Evolutionary conservation across 2,329 filamentous ascomycete genomes (phyloP), one percentile per base, ranked within the genome.

Genomic region (Chaetomiaceae sp.): DNA sequence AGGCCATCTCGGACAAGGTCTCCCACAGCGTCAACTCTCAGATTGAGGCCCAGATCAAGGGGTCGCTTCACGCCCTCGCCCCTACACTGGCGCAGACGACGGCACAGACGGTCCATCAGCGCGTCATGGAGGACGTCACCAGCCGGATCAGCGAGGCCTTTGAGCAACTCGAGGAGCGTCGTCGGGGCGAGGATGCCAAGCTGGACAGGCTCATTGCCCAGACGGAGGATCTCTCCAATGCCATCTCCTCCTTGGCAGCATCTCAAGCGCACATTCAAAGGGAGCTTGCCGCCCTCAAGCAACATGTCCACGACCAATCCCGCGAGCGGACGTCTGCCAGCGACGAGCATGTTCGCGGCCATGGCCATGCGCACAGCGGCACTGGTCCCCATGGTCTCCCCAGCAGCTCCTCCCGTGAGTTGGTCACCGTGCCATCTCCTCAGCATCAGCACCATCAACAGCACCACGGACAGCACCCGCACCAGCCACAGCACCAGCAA

Each of bases 161-260:
- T 37, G 68, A 72, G 45, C 68, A 70, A 27, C 62, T 80, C 19
- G 65, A 71, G 58, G 69, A 73, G 53, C 67, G 68, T n/a, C 74
- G 75, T 45, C 70, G 72, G 6, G 68, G 68, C 3, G 76, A 81
- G 45, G 68, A 66, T 43, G 69, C 72, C 54, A 89, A 89, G 73
- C 84, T 90, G 48, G 79, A 86, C 44, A 78, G 86, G 58, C 73
- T 91, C n/a, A 74, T 82, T 7, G 73, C 75, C 12, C 74, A 86
- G 24, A 80, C 88, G 4, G 76, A 75, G 26, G 76, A 78, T 19
- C 71, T 90, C 47, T 78, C 81, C 3, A 79, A 83, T 52, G 86
- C 82, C 36, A 74, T 91, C 19, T 78, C 80, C 32, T 76, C 76
- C 11, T 82, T 91, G 81, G 81, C 81, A 5, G 68, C 78, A 5